phyloP scores from a whole-genome alignment of 352 stramenopile species.

The Globisporangium takayamanum region DNA sequence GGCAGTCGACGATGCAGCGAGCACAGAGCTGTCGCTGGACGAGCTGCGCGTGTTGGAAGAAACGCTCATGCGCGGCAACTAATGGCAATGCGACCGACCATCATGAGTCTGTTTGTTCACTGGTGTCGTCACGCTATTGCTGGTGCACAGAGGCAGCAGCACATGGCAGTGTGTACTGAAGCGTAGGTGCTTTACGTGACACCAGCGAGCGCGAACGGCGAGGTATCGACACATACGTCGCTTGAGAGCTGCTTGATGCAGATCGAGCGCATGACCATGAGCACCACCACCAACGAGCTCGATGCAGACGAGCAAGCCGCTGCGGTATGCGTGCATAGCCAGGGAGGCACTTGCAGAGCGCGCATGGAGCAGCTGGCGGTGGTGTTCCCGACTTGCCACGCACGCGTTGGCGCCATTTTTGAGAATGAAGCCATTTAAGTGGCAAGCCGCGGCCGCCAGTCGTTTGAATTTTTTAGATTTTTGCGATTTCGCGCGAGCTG shows the following conservation, averaged over 20 bases:
- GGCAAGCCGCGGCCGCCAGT: neutral
- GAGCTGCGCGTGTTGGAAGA: slow-evolving; percentile 22
- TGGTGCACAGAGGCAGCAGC: neutral
- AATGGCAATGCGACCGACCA: neutral
- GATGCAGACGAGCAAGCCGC: no score
- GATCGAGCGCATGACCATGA: no score
- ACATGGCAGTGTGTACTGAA: no score
- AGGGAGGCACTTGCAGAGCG: no score
- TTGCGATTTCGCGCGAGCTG: neutral
- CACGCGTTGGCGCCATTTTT: slow-evolving; percentile 5
- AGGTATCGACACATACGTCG: neutral
- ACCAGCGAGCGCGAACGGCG: no score
- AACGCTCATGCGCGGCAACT: slow-evolving; percentile 13
- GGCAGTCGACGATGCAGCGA: neutral
- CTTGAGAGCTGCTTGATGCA: no score
- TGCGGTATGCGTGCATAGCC: neutral
- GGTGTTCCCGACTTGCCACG: neutral
- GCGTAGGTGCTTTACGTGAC: no score
- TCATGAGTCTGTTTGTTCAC: neutral
- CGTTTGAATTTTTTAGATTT: neutral
- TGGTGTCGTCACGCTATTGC: neutral
- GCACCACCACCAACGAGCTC: neutral
- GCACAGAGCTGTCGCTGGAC: slow-evolving; percentile 17
- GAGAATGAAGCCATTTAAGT: slow-evolving; percentile 4
- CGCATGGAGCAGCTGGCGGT: neutral